A percentile compares a stretch with the other conserved stretches of the same genome.
Conservation (phyloP, 1,284 basidiomycete species). For the Boletellus deceptivus region DNA sequence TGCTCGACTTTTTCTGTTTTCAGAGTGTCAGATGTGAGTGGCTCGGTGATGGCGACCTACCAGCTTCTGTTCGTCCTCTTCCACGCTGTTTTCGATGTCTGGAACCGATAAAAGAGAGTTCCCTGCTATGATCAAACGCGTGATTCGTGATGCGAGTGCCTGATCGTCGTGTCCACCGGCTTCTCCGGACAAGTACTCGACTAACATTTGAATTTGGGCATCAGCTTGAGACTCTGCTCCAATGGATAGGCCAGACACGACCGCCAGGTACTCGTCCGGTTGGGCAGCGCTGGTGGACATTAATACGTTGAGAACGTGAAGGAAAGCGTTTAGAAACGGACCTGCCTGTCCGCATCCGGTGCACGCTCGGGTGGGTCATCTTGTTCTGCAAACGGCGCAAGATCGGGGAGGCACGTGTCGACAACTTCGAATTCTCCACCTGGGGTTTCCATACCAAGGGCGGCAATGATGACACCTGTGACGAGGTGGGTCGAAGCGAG, state of each 20-base stretch:
- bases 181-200: constrained; percentile 89
- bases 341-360: constrained; percentile 49
- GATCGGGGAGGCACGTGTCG: constrained; percentile 84
- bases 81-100: constrained; percentile 27
- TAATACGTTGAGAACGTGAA: constrained; percentile 12
- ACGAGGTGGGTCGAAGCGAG: constrained; percentile 62
- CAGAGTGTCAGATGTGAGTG: constrained; percentile 6
- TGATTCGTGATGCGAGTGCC: constrained; percentile 65
- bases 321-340: constrained; percentile 5
- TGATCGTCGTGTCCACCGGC: constrained; percentile 68
- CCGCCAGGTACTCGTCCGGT: constrained; percentile 72
- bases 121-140: constrained; percentile 82
- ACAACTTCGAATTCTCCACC: constrained; percentile 92
- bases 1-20: constrained; percentile 53
- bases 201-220: constrained; percentile 74
- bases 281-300: constrained; percentile 12
- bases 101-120: constrained; percentile 70
- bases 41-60: constrained; percentile 38
- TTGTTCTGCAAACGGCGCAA: constrained; percentile 53
- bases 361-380: constrained; percentile 35
- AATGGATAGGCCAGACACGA: constrained; percentile 82
- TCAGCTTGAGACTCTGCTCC: constrained; percentile 63
- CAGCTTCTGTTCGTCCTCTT: constrained; percentile 55
- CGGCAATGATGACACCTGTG: constrained; percentile 89
- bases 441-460: constrained; percentile 85